These are phyloP conservation scores for Salinomyces thailandicus DNA, from an alignment of 2,329 filamentous ascomycete species.

Conservation along the genomic window DNA sequence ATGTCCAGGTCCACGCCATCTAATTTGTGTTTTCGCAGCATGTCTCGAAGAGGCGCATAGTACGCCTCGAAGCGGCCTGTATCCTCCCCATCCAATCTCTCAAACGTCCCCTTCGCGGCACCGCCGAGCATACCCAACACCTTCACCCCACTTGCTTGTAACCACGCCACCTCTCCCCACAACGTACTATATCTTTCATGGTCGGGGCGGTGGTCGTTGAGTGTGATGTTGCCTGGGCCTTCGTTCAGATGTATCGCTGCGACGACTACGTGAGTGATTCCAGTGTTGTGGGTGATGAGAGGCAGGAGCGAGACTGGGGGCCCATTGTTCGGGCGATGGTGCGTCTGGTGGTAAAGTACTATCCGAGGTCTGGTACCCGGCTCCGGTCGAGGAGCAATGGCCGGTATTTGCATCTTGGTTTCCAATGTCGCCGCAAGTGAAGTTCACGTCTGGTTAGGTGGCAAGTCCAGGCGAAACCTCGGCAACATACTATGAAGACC, in stretches of 20 bases:
- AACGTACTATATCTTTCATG: slow-evolving; percentile 54
- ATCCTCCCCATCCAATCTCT: slow-evolving; percentile 49
- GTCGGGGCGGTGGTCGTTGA: slow-evolving; percentile 70
- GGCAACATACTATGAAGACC: no score
- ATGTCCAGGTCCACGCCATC: slow-evolving; percentile 70
- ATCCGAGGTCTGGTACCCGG: slow-evolving; percentile 29
- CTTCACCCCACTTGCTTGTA: slow-evolving; percentile 65
- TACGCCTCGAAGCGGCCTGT: slow-evolving; percentile 57
- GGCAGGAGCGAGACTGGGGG: slow-evolving; percentile 53
- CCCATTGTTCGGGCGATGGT: slow-evolving; percentile 42
- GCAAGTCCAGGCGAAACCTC: background rate
- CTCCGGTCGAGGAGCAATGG: background rate
- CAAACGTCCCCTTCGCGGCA: slow-evolving; percentile 65
- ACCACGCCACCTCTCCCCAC: slow-evolving; percentile 64
- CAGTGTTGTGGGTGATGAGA: slow-evolving; percentile 47
- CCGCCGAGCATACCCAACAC: slow-evolving; percentile 83
- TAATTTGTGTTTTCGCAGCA: slow-evolving; percentile 51
- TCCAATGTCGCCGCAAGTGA: background rate
- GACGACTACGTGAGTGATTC: slow-evolving; percentile 71
- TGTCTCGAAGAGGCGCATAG: slow-evolving; percentile 56
- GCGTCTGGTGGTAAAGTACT: slow-evolving; percentile 55
- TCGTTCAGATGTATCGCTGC: slow-evolving; percentile 77
- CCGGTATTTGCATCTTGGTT: background rate
- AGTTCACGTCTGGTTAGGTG: background rate
- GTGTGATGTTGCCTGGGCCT: slow-evolving; percentile 54